Conservation (phyloP, 495 filamentous ascomycete genomes). For the Penicillium daleae region DNA sequence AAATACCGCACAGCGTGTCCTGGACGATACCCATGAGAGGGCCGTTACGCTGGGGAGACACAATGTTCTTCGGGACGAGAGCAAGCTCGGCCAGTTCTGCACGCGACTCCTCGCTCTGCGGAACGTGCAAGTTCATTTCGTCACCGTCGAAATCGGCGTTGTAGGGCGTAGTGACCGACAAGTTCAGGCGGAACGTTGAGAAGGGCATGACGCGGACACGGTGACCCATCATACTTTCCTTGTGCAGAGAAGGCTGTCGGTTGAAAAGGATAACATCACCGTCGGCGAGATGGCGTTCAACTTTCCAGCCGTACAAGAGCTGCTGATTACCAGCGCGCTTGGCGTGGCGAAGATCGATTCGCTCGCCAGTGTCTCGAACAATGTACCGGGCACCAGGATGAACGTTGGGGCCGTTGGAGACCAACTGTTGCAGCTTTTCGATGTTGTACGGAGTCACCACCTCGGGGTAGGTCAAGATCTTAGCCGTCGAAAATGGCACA, state of each 20-base stretch:
- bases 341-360: slow-evolving; percentile 92
- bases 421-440: slow-evolving; percentile 80
- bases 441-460: slow-evolving; percentile 99
- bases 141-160: slow-evolving; percentile 99
- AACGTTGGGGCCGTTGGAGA: slow-evolving; percentile 89
- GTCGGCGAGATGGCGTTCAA: slow-evolving; percentile 92
- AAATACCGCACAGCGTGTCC: slow-evolving; percentile 93
- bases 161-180: slow-evolving; percentile 97
- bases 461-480: slow-evolving; percentile 91
- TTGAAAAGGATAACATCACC: slow-evolving; percentile 99
- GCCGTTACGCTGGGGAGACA: slow-evolving; percentile 95
- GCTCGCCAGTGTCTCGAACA: slow-evolving; percentile 85
- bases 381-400: slow-evolving; percentile 97
- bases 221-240: slow-evolving; percentile 99
- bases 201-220: slow-evolving; percentile 97
- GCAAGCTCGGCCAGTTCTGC: slow-evolving; percentile 92
- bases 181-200: slow-evolving; percentile 94
- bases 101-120: slow-evolving; percentile 92
- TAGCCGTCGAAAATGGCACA: slow-evolving; percentile 86
- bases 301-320: slow-evolving; percentile 96
- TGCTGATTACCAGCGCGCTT: slow-evolving; percentile 80
- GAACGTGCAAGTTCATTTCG: slow-evolving; percentile 99
- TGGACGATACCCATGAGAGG: slow-evolving; percentile 99
- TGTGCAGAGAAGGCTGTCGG: slow-evolving; percentile 97
- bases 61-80: slow-evolving; percentile 95